Evolutionary conservation across 495 filamentous ascomycete genomes (phyloP).

Genomic region (Bombardia bombarda): DNA sequence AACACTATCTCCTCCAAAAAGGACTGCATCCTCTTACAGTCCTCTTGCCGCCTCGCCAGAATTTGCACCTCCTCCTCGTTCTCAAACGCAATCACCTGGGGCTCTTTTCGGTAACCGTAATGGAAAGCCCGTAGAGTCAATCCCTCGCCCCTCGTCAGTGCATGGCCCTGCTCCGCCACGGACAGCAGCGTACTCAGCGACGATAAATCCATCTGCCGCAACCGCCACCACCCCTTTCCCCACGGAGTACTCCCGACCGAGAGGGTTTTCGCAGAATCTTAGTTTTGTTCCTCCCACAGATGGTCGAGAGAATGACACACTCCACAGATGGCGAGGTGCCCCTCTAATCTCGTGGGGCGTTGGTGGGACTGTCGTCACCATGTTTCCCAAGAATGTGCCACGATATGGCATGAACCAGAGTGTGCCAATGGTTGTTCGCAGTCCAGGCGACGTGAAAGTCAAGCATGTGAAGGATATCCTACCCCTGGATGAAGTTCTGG

Average conservation of each 20-base stretch:
- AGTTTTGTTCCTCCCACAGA: slow-evolving; percentile 57
- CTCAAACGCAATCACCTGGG: slow-evolving; percentile 82
- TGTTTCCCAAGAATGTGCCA: slow-evolving; percentile 82
- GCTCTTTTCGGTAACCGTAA: slow-evolving; percentile 42
- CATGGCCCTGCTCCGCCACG: slow-evolving; percentile 47
- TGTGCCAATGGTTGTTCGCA: slow-evolving; percentile 71
- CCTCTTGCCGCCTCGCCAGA: slow-evolving; percentile 27
- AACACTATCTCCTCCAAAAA: slow-evolving; percentile 46
- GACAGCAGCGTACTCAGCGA: slow-evolving; percentile 15
- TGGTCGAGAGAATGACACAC: slow-evolving; percentile 67
- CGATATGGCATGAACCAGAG: slow-evolving; percentile 69
- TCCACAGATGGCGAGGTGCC: slow-evolving; percentile 82
- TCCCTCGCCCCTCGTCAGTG: slow-evolving; percentile 63
- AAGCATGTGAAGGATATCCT: slow-evolving; percentile 60
- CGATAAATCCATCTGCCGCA: too few species aligned
- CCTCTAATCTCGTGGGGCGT: slow-evolving; percentile 85
- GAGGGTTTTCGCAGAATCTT: slow-evolving; percentile 33
- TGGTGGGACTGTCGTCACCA: slow-evolving; percentile 72
- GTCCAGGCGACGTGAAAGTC: slow-evolving; percentile 75
- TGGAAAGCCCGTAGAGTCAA: slow-evolving; percentile 41
- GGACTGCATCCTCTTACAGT: slow-evolving; percentile 38
- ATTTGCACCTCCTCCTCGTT: slow-evolving; percentile 56
- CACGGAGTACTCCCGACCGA: slow-evolving; percentile 15
- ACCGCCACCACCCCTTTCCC: too few species aligned
- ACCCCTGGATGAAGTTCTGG: slow-evolving; percentile 59